Conservation (phyloP, 768 basidiomycete species). For the Tulasnella sp. region DNA sequence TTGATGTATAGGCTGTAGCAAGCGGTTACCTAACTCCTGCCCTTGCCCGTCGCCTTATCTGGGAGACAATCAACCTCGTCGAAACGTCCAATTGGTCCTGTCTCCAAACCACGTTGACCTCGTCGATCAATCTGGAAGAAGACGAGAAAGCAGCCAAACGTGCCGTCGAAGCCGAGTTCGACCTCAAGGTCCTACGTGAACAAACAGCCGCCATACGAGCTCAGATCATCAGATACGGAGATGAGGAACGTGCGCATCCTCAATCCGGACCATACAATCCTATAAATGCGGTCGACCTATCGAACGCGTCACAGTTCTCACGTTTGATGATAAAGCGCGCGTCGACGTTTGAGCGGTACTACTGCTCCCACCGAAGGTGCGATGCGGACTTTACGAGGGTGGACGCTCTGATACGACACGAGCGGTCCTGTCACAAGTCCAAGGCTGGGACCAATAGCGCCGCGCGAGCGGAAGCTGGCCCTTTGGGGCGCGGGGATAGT, state of each 20-base stretch:
- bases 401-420: constrained; percentile 6
- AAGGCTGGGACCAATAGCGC: too few species aligned
- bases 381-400: constrained; percentile 9
- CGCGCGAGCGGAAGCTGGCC: too few species aligned
- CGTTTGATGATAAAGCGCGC: constrained; percentile 5
- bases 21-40: background rate
- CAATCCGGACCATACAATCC: background rate
- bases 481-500: too few species aligned
- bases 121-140: background rate
- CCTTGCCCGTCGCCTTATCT: constrained; percentile 2
- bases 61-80: constrained; percentile 9
- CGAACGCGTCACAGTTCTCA: background rate
- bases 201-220: constrained; percentile 1
- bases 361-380: constrained; percentile 4
- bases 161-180: constrained; percentile 1
- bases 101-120: background rate
- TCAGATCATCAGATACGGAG: background rate
- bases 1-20: background rate
- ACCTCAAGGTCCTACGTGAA: background rate
- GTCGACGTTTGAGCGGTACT: constrained; percentile 5
- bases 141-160: background rate
- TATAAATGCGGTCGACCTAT: background rate
- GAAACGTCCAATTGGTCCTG: constrained; percentile 5
- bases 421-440: constrained; percentile 6
- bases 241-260: background rate